Percentiles rank a stretch among this genome's conserved stretches.
Evolutionary conservation across 257 asterid genomes (phyloP).

Genomic region (Nicotiana otophora): DNA sequence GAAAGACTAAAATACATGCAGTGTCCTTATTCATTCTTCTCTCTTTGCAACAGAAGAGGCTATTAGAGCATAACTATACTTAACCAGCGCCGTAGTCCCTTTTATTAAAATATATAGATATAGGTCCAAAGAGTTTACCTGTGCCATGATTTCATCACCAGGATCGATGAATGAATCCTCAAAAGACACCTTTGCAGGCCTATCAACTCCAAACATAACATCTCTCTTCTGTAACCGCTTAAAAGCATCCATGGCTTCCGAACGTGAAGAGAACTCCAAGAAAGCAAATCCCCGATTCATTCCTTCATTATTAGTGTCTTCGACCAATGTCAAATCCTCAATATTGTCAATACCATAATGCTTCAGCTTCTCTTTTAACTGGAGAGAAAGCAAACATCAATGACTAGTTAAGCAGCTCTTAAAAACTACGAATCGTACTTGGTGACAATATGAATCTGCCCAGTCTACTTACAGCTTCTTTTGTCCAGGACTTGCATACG

Average conservation of each 20-base stretch:
- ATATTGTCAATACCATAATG: constrained; percentile 66
- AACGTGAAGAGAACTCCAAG: constrained; percentile 81
- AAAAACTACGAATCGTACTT: constrained; percentile 22
- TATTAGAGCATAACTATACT: not conserved
- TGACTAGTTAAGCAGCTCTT: constrained; percentile 25
- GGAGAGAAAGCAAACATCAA: constrained; percentile 47
- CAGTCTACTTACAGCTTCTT: constrained; percentile 77
- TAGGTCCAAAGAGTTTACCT: constrained; percentile 51
- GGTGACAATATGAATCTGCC: constrained; percentile 12
- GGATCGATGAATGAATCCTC: constrained; percentile 98
- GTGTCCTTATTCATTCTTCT: not conserved
- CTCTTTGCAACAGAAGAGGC: not conserved
- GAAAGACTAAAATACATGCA: not conserved
- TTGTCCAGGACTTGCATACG: constrained; percentile 91
- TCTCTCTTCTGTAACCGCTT: constrained; percentile 93
- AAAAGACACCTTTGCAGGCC: constrained; percentile 95
- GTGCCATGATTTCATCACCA: constrained; percentile 98
- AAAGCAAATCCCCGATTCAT: constrained; percentile 92
- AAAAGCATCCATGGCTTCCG: constrained; percentile 97
- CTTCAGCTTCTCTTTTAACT: constrained; percentile 83
- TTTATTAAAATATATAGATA: not conserved
- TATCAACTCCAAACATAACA: constrained; percentile 77
- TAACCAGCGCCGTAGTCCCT: not conserved
- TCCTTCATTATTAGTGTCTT: constrained; percentile 68
- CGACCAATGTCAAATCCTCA: constrained; percentile 90